Evolutionary conservation across 1,284 basidiomycete genomes (phyloP), one percentile per base, ranked within the genome.

Genomic region (Tylopilus sp.): DNA sequence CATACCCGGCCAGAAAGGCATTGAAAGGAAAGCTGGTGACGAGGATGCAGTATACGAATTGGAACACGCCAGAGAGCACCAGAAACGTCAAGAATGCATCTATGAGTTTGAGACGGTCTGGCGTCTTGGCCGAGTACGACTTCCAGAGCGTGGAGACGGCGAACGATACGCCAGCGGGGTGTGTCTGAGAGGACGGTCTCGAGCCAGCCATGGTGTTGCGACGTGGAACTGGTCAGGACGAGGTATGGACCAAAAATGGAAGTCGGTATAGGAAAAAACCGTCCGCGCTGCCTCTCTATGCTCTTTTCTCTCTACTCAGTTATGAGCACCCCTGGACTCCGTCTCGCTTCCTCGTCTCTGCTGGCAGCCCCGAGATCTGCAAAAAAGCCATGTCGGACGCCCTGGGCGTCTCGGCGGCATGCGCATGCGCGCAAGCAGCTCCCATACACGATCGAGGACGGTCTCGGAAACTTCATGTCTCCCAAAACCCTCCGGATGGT

Each of bases 1-100:
- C 89, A 59, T 71, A 98, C 94, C 94, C 93, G 59, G 93, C 87
- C 52, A 97, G 72, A 72, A 98, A 99, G 30, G 95, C 92, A 62
- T 98, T 97, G 78, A 97, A 98, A 13, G 96, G 96, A 70, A 87
- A 99, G 72, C 88, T 89, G 49, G 94, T 93, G 56, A 99, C 77
- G 55, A 93, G 76, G 29, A 97, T 70, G 70, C 96, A 93, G 74
- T 99, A 98, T 15, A 81, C 72, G 70, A 99, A 97, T 68, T 97
- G 94, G 35, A 86, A 69, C 54, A 97, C 77, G 58, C 96, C 97
- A 2, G 91, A 89, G 38, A 97, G 75, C 74, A 98, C 86, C 62
- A 97, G 81, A 76, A 97, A 97, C 52, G 91, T 74, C 55, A 98
- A 77, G 75, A 97, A 97, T 11, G 83, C 76, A 74, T 99, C 96